Evolutionary conservation across 2,329 filamentous ascomycete species (phyloP).

Genomic region (Fusarium tjaetaba): DNA sequence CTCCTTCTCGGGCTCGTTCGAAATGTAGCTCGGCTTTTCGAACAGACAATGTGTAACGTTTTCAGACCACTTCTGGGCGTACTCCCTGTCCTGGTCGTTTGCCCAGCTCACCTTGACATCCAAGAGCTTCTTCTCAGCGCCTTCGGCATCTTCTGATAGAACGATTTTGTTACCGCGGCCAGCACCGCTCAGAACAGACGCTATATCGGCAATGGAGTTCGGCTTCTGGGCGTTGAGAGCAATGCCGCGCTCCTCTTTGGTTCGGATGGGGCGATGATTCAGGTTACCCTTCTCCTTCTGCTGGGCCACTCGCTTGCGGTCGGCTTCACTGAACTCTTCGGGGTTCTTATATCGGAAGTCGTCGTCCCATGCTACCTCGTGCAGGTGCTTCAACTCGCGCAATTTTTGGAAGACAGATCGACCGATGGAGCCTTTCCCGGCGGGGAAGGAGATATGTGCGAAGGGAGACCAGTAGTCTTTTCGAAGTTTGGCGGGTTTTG

Average conservation of each 20-base stretch:
- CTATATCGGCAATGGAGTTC: conserved; percentile 72
- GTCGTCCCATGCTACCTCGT: conserved; percentile 70
- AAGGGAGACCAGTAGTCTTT: conserved; percentile 75
- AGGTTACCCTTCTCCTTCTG: conserved; percentile 45
- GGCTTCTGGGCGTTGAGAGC: conserved; percentile 68
- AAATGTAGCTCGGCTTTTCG: conserved; percentile 41
- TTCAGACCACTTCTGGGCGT: conserved; percentile 59
- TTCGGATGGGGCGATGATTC: conserved; percentile 48
- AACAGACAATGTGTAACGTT: conserved; percentile 64
- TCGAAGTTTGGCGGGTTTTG: conserved; percentile 68
- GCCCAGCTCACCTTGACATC: conserved; percentile 62
- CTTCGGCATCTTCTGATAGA: conserved; percentile 38
- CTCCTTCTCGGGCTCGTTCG: conserved; percentile 19
- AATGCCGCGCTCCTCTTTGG: conserved; percentile 57
- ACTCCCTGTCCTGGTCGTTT: conserved; percentile 58
- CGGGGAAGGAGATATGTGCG: conserved; percentile 67
- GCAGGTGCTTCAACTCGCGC: conserved; percentile 70
- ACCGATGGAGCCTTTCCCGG: conserved; percentile 62
- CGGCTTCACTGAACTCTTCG: conserved; percentile 47
- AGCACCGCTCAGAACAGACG: conserved; percentile 63
- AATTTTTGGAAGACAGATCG: conserved; percentile 70
- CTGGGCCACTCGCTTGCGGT: conserved; percentile 48
- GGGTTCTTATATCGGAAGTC: conserved; percentile 55
- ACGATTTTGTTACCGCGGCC: conserved; percentile 63
- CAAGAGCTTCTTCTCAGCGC: conserved; percentile 45